Evolutionary conservation across 176 grass and related monocot genomes (phyloP).

Genomic region (Oryza meridionalis): DNA sequence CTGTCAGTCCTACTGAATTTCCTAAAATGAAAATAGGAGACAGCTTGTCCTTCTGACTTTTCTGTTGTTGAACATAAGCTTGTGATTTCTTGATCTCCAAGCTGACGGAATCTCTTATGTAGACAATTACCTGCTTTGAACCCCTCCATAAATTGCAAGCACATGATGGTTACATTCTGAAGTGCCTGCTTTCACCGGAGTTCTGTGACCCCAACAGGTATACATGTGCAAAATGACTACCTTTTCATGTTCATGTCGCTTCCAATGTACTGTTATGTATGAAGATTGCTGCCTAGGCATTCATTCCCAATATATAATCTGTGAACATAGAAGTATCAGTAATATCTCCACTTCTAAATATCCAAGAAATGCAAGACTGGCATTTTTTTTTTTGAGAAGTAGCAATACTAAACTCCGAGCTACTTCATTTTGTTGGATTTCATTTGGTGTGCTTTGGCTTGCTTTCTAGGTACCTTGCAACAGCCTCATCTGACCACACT

Average conservation of each 20-base stretch:
- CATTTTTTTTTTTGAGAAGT: not conserved
- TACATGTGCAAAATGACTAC: not conserved
- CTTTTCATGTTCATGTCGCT: not conserved
- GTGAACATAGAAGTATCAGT: not conserved
- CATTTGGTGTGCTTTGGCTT: not conserved
- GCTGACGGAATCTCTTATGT: slow-evolving; percentile 22
- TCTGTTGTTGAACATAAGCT: not conserved
- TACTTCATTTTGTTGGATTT: not conserved
- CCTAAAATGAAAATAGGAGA: not conserved
- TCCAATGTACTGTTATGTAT: not conserved
- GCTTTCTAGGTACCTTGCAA: slow-evolving; percentile 87
- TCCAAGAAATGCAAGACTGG: not conserved
- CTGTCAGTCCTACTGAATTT: not conserved
- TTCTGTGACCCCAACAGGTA: slow-evolving; percentile 90
- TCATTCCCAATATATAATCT: slow-evolving; percentile 24
- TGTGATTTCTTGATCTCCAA: slow-evolving; percentile 19
- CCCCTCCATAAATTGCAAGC: slow-evolving; percentile 91
- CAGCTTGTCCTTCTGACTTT: not conserved
- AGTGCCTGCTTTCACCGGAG: slow-evolving; percentile 91
- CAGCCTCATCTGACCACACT: slow-evolving; percentile 84
- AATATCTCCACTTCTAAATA: not conserved
- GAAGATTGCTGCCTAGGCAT: slow-evolving; percentile 3
- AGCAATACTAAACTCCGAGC: not conserved
- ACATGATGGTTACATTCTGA: slow-evolving; percentile 85
- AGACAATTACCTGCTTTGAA: slow-evolving; percentile 80